Base-by-base conservation (phyloP, 2,329 filamentous ascomycete genomes). In the Clathrospora elynae region DNA sequence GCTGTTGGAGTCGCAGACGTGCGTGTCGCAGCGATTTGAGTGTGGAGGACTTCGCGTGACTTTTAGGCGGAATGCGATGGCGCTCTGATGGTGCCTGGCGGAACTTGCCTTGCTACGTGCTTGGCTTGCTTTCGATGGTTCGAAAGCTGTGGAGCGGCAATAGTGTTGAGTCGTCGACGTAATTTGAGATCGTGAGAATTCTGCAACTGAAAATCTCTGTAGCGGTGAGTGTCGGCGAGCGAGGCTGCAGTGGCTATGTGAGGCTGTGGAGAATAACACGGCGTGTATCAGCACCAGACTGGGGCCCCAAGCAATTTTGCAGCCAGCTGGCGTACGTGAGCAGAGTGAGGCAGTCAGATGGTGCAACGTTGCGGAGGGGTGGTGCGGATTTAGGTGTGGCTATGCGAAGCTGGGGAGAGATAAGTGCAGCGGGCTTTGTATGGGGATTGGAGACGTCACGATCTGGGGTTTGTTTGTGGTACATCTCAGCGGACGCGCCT, bases 201-300 rank as follows among this genome's bases (percentile, higher is more conserved):
- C 51, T 55, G 49, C 46, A 47, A 35, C 45, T 42, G 51, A 50
- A 54, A 54, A 49, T 45, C 29, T 53, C 47, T 49, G 51, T 43
- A 54, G 53, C 53, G 53, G 53, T 57, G 46, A 57, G 52, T 44
- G 53, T 57, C 53, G 53, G 53, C 53, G 46, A 57, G 45, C 42
- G 44, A 38, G 37, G 51, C 34, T 39, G 42, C 49, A 49, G 38
- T 48, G 40, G 49, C 49, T 46, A 35, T 40, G 42, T 56, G 53
- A 53, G 50, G 53, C 47, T 47, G 53, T 53, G 47, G 45, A 42
- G 35, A 34, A 42, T 34, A n/a, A n/a, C n/a, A 39, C 41, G 47
- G 38, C 47, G 33, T 42, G 35, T 51, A 41, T 44, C 43, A 35
- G 39, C 39, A 35, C 23, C 39, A 36, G 34, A 31, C 40, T 39